Evolutionary conservation across 441 rosid genomes (phyloP), one percentile per base, ranked within the genome.

Genomic region (Arabidopsis lyrata): DNA sequence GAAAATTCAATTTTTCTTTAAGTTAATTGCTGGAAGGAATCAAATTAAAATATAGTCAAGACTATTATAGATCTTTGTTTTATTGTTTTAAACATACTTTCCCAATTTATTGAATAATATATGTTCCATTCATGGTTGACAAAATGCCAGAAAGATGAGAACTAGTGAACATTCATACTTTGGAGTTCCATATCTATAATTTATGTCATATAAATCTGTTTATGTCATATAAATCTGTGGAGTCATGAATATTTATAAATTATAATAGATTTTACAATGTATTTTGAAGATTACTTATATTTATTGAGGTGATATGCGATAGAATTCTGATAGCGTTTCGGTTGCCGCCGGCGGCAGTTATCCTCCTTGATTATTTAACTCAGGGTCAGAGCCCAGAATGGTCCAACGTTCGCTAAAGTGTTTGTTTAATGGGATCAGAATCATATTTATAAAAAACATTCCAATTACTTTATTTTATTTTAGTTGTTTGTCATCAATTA

Each of bases 351-450:
- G 6, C 13, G 16, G 42, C 47, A 6, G 14, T 47, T 24, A 44
- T 42, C 18, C 36, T 36, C 13, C 20, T 47, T 56, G 31, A 45
- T 54, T 18, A 29, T 31, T 8, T 44, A 22, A 22, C 29, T 54
- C 58, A 36, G 41, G 36, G 24, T 54, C 58, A 36, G 41, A 24
- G 24, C 36, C n/a, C 38, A 31, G 0, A 31, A 22, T 32, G 66
- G 60, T 57, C 77, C 61, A 48, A 27, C 52, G 50, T 56, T 24
- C 3, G 68, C 22, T 41, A 41, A 45, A 56, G 52, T 48, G 63
- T 72, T 62, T 62, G 34, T 16, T 50, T 69, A 5, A 12, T 72
- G 63, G 45, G 34, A 8, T 39, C 52, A 49, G 50, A 61, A 49
- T 38, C 31, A 29, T 68, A 15, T 54, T 54, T 15, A 15, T n/a